phyloP scores from a whole-genome alignment of 1,139 yeast genomes.

The Hemisphaericaspora xylanilytica region DNA sequence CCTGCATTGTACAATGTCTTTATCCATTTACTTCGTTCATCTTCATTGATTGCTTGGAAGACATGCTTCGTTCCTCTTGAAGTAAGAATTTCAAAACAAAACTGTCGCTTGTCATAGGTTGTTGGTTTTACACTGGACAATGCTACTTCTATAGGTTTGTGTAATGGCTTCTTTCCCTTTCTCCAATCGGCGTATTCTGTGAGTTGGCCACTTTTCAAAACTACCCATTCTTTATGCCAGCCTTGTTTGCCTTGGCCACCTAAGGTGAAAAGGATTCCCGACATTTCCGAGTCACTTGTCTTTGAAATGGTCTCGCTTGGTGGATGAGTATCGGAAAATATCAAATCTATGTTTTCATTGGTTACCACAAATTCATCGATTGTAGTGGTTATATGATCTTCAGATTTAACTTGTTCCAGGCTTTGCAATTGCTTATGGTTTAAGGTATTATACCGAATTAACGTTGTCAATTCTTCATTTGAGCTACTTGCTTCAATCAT shows the following conservation, averaged over 20 bases:
- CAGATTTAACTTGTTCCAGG: background rate
- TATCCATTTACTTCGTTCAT: constrained; percentile 71
- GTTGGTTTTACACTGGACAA: constrained; percentile 64
- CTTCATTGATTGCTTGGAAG: constrained; percentile 73
- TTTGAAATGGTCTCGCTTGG: constrained; percentile 12
- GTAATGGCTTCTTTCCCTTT: constrained; percentile 61
- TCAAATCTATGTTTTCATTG: constrained; percentile 32
- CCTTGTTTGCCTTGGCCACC: constrained; percentile 76
- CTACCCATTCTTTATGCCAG: constrained; percentile 94
- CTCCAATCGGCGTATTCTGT: constrained; percentile 83
- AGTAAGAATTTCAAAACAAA: constrained; percentile 76
- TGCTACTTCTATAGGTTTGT: constrained; percentile 71
- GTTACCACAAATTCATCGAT: constrained; percentile 23
- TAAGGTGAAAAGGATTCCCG: constrained; percentile 63
- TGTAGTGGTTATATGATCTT: constrained; percentile 9
- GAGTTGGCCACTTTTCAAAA: constrained; percentile 61
- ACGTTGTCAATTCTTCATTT: constrained; percentile 40
- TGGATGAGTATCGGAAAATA: constrained; percentile 21
- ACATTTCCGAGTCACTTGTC: constrained; percentile 26
- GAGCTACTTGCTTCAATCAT: constrained; percentile 42
- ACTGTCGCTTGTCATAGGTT: constrained; percentile 46
- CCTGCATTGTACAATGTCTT: constrained; percentile 53
- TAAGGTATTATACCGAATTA: constrained; percentile 31
- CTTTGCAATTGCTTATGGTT: constrained; percentile 14
- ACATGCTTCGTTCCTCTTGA: constrained; percentile 67